A percentile compares a stretch with the other conserved stretches of the same genome.
phyloP scores from a whole-genome alignment of 768 basidiomycete species.

The Grammothele lineata region DNA sequence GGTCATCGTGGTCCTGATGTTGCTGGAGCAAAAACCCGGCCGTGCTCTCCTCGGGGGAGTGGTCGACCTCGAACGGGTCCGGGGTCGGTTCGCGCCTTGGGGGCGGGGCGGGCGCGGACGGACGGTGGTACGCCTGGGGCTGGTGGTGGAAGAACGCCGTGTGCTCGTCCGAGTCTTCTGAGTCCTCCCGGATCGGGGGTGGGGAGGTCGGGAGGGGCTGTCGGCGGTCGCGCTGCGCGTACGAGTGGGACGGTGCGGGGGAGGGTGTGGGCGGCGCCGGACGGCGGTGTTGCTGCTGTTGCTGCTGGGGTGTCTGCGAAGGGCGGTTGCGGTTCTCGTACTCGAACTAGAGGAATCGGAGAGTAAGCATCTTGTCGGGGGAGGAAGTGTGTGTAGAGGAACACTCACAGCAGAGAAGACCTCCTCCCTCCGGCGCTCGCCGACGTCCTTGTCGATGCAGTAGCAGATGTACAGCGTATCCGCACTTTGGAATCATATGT shows the following conservation, averaged over 20 bases:
- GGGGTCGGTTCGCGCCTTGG: slow-evolving; percentile 20
- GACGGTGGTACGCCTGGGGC: slow-evolving; percentile 12
- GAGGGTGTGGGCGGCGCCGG: background rate
- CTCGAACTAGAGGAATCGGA: slow-evolving; percentile 32
- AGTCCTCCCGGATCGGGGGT: slow-evolving; percentile 7
- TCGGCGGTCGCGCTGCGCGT: background rate
- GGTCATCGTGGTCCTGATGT: too few species aligned
- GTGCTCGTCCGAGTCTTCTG: background rate
- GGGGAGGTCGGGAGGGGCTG: slow-evolving; percentile 9
- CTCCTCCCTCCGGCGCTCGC: slow-evolving; percentile 45
- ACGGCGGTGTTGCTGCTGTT: slow-evolving; percentile 3
- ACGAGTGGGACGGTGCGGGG: background rate
- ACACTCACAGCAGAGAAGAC: slow-evolving; percentile 52
- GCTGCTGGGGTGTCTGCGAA: slow-evolving; percentile 1
- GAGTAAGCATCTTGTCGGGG: background rate
- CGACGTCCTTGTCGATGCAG: slow-evolving; percentile 56
- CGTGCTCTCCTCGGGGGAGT: slow-evolving; percentile 10
- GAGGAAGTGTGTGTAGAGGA: background rate
- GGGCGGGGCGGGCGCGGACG: slow-evolving; percentile 9
- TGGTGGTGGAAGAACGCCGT: background rate
- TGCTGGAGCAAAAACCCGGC: background rate
- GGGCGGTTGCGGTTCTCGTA: slow-evolving; percentile 28
- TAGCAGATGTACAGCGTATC: slow-evolving; percentile 67
- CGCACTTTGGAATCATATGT: slow-evolving; percentile 35
- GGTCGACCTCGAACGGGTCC: slow-evolving; percentile 25